Percentiles rank a stretch among this genome's conserved stretches.
These are phyloP conservation scores for Saposhnikovia divaricata DNA, from an alignment of 129 eudicot genomes.

Conservation along the genomic window DNA sequence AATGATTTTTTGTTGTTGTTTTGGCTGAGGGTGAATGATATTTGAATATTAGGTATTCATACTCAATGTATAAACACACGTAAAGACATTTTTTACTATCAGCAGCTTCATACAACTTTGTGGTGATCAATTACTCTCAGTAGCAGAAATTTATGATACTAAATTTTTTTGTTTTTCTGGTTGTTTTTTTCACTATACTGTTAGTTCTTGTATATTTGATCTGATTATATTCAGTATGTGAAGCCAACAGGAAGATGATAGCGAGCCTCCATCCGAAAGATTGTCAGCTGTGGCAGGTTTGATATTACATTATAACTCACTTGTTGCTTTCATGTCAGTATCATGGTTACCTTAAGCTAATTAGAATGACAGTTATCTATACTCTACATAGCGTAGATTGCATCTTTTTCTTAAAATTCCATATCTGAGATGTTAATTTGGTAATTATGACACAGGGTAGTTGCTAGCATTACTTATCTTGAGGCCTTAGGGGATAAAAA, in stretches of 20 bases:
- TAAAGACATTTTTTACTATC: background rate
- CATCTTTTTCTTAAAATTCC: background rate
- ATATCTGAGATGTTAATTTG: background rate
- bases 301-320: background rate
- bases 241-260: slow-evolving; percentile 56
- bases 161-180: background rate
- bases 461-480: background rate
- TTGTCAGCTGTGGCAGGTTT: slow-evolving; percentile 60
- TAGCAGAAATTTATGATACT: background rate
- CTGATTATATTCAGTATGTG: slow-evolving; percentile 15
- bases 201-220: background rate
- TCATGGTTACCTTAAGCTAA: background rate
- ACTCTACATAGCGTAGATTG: background rate
- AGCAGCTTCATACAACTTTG: background rate
- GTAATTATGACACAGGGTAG: background rate
- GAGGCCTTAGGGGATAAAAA: background rate
- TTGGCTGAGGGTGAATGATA: background rate
- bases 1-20: background rate
- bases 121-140: background rate
- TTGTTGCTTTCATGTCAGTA: background rate
- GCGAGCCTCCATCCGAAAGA: slow-evolving; percentile 40
- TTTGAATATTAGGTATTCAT: background rate
- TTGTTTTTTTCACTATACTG: background rate
- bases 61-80: background rate
- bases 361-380: background rate